Base-by-base conservation (phyloP, 306 rosid genomes). In the Hippophae gyantsensis region DNA sequence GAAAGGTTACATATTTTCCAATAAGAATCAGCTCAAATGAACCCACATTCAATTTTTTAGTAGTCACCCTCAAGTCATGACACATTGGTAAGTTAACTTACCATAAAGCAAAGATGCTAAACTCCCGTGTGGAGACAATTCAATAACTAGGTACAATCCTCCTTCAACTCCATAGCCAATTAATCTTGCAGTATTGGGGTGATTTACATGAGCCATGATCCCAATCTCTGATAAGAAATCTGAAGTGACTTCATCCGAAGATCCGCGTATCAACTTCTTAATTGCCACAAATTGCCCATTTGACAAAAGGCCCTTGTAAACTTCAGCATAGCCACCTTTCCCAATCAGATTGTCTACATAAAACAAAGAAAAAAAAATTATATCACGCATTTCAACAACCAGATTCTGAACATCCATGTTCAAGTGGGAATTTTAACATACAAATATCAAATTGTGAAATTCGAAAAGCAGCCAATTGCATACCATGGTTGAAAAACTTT, bases 241-340 rank as follows among this genome's bases (percentile, higher is more conserved):
- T 10, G 80, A 80, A 13, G 76, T 71, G 60, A 84, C 84, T 70
- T 93, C 97, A 53, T 93, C 99, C 7, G 74, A 71, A 12, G 76
- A 82, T 75, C 97, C 97, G 69, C 89, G 55, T 52, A 87, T 86
- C 58, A 86, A 72, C 64, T 79, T 51, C 57, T 93, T 93, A 62
- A 93, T 70, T 67, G 99, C 97, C 74, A 93, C 94, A 13, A 80
- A 67, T 58, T 74, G 84, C 54, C 78, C 63, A 78, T 86, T 79
- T 76, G 73, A 64, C 64, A 93, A 67, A 80, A 90, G 70, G 66
- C 99, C 99, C 71, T 67, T 84, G 85, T 80, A 93, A 45, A 93
- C 94, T 64, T 86, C 94, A 49, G 99, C 95, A 82, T 93, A 89
- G 58, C 99, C 99, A 43, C 99, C 99, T 49, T 93, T 93, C 61